Evolutionary conservation across 257 asterid species (phyloP).

Genomic region (Solanum pennellii): DNA sequence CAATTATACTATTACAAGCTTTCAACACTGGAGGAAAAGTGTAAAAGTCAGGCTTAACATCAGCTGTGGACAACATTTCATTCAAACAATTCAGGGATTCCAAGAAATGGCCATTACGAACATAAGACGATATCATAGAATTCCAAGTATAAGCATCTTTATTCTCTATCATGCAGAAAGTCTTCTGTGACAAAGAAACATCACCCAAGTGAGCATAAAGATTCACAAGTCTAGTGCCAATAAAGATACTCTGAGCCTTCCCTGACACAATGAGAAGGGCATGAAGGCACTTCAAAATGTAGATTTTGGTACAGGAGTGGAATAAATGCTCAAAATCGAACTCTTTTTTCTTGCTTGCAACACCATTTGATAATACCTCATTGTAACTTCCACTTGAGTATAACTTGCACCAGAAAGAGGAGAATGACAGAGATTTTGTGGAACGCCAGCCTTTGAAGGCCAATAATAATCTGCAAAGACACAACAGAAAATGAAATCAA

Average conservation of each 20-base stretch:
- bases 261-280: constrained; percentile 67
- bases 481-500: neutral
- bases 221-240: constrained; percentile 56
- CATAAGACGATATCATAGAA: constrained; percentile 64
- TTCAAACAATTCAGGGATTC: constrained; percentile 49
- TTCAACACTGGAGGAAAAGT: constrained; percentile 69
- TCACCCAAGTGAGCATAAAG: constrained; percentile 55
- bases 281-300: constrained; percentile 41
- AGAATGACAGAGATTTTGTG: neutral
- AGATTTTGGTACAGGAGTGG: constrained; percentile 33
- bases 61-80: constrained; percentile 43
- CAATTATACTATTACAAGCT: constrained; percentile 42
- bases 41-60: constrained; percentile 66
- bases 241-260: constrained; percentile 27
- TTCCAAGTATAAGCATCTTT: constrained; percentile 76
- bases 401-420: constrained; percentile 1
- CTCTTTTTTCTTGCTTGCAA: constrained; percentile 10
- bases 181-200: constrained; percentile 34
- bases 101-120: constrained; percentile 30
- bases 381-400: constrained; percentile 19
- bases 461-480: constrained; percentile 21
- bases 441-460: constrained; percentile 27
- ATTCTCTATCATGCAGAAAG: constrained; percentile 31
- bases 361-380: constrained; percentile 11
- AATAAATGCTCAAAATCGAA: constrained; percentile 47